Percentiles rank a stretch among this genome's conserved stretches.
Conservation (phyloP, 306 rosid genomes). For the Phaseolus lunatus region DNA sequence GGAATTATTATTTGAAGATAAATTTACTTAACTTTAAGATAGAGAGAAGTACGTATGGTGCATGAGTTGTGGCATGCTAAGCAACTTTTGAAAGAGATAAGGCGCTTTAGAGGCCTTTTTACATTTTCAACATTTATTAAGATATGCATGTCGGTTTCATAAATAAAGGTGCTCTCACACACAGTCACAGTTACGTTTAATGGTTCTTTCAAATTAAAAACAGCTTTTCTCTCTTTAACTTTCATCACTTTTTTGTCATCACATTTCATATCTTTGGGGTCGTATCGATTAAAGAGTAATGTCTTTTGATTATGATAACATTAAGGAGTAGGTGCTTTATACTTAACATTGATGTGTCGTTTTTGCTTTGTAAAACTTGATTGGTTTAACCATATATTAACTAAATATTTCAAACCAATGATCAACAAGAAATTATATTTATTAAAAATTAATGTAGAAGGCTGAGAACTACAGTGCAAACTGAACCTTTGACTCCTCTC, state of each 20-base stretch:
- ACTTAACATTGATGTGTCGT: neutral
- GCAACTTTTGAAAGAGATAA: slow-evolving; percentile 14
- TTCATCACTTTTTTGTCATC: neutral
- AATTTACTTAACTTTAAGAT: neutral
- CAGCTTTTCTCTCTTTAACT: neutral
- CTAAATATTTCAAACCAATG: slow-evolving; percentile 3
- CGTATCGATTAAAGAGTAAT: no score
- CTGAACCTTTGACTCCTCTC: slow-evolving; percentile 28
- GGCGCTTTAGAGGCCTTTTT: slow-evolving; percentile 25
- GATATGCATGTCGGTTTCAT: neutral
- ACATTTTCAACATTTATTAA: neutral
- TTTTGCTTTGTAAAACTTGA: slow-evolving; percentile 6
- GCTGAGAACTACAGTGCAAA: slow-evolving; percentile 10
- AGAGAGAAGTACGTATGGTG: neutral
- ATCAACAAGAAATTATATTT: neutral
- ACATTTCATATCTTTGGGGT: no score
- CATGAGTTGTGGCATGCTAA: slow-evolving; percentile 37
- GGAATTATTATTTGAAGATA: no score
- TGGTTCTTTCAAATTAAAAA: neutral
- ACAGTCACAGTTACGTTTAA: slow-evolving; percentile 9
- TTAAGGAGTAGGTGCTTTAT: neutral
- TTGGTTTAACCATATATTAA: slow-evolving; percentile 8
- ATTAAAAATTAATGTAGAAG: slow-evolving; percentile 11
- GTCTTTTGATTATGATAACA: neutral
- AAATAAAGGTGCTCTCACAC: neutral